phyloP scores from a whole-genome alignment of 352 stramenopile species.

The Elongisporangium senticosum region DNA sequence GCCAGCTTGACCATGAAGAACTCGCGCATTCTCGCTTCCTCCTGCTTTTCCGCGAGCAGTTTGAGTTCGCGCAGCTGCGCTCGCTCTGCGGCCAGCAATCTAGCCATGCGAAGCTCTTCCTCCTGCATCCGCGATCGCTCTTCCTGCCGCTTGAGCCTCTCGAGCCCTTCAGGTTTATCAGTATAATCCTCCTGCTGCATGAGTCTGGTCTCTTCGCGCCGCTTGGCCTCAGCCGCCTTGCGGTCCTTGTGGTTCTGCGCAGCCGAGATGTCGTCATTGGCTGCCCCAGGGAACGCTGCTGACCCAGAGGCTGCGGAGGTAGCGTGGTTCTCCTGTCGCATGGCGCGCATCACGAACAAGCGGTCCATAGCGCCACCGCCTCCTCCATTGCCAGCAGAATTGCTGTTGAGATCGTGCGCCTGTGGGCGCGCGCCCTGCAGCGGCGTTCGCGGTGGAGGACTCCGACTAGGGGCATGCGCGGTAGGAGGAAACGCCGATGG shows the following conservation, averaged over 20 bases:
- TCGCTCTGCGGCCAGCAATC: constrained; percentile 37
- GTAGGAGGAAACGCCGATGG: not conserved
- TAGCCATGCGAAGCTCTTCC: constrained; percentile 42
- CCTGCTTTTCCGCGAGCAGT: constrained; percentile 30
- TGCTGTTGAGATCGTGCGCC: constrained; percentile 7
- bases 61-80: constrained; percentile 18
- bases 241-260: constrained; percentile 60
- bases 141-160: constrained; percentile 38
- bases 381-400: not conserved
- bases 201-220: constrained; percentile 32
- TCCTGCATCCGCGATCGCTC: constrained; percentile 51
- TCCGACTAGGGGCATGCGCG: constrained; percentile 11
- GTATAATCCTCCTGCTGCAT: constrained; percentile 66
- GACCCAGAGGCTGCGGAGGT: constrained; percentile 8
- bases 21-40: constrained; percentile 39
- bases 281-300: not conserved
- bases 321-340: constrained; percentile 49
- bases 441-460: constrained; percentile 45
- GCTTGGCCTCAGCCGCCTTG: constrained; percentile 40
- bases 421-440: constrained; percentile 21
- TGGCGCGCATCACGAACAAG: constrained; percentile 40
- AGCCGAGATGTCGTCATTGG: constrained; percentile 35
- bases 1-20: constrained; percentile 50
- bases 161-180: constrained; percentile 40
- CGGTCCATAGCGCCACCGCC: constrained; percentile 29